Conservation (phyloP, 441 rosid genomes). For the Daphne laureola region DNA sequence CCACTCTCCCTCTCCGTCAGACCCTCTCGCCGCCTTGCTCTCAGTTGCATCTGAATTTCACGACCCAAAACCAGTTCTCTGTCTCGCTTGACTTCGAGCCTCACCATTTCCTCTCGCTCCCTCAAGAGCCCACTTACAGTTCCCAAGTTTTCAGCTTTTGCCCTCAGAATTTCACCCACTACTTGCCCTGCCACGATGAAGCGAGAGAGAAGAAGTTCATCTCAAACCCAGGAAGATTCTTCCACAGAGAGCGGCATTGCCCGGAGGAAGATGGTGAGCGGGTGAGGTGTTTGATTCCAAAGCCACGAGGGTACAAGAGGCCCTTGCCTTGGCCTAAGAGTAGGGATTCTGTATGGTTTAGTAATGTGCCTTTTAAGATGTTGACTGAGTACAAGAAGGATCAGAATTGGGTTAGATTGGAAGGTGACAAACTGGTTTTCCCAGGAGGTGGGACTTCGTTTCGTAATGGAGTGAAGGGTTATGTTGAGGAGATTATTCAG, state of each 20-base stretch:
- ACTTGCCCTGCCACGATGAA: conserved; percentile 58
- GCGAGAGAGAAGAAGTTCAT: conserved; percentile 26
- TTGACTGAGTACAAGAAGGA: conserved; percentile 39
- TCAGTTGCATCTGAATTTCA: conserved; percentile 10
- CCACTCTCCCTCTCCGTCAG: conserved; percentile 5
- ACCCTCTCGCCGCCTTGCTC: conserved; percentile 14
- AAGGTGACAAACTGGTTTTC: conserved; percentile 42
- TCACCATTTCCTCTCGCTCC: conserved; percentile 26
- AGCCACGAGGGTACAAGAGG: conserved; percentile 37
- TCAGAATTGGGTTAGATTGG: conserved; percentile 55
- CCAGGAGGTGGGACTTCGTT: conserved; percentile 71
- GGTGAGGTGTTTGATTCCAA: conserved; percentile 42
- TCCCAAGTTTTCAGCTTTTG: conserved; percentile 25
- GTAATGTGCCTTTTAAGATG: conserved; percentile 44
- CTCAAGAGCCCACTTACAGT: conserved; percentile 12
- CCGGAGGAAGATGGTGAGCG: conserved; percentile 25
- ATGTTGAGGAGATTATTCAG: conserved; percentile 40
- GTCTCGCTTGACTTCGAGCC: conserved; percentile 28
- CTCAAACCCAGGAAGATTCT: conserved; percentile 23
- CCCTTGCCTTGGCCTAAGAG: conserved; percentile 56
- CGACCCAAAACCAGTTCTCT: conserved; percentile 4
- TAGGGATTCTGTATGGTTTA: conserved; percentile 46
- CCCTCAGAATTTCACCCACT: conserved; percentile 45
- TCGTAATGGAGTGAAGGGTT: conserved; percentile 41
- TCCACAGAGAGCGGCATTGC: conserved; percentile 48